phyloP scores from a whole-genome alignment of 169 alveolate species.

The Cryptosporidium muris region DNA sequence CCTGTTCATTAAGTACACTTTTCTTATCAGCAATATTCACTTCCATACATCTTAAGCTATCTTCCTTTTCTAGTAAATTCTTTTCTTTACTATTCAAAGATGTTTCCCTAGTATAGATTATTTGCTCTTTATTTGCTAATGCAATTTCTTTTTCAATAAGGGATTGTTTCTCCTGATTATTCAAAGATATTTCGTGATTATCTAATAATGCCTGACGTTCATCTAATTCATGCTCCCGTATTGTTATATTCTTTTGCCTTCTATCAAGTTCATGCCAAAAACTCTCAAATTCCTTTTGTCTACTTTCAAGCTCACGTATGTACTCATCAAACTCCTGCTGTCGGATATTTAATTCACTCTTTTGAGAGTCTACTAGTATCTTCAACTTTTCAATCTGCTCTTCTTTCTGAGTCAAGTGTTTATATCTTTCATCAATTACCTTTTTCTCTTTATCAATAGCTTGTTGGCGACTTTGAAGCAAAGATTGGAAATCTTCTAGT shows the following conservation, averaged over 20 bases:
- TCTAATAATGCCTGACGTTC: conserved; percentile 6
- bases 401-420: conserved; percentile 32
- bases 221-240: conserved; percentile 30
- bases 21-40: conserved; percentile 16
- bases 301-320: conserved; percentile 52
- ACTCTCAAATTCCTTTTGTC: conserved; percentile 61
- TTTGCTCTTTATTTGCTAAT: conserved; percentile 32
- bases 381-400: conserved; percentile 19
- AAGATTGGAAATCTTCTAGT: conserved; percentile 14
- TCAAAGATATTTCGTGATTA: conserved; percentile 27
- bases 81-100: conserved; percentile 20
- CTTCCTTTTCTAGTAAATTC: conserved; percentile 33
- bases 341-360: conserved; percentile 36
- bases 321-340: conserved; percentile 60
- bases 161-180: conserved; percentile 27
- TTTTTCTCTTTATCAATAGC: conserved; percentile 20
- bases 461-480: conserved; percentile 9
- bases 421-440: neutral
- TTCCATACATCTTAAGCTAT: conserved; percentile 29
- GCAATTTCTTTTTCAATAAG: conserved; percentile 34
- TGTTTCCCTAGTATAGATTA: conserved; percentile 22
- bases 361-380: conserved; percentile 20
- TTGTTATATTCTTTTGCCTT: conserved; percentile 37
- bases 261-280: conserved; percentile 63
- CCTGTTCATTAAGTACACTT: conserved; percentile 1